These are phyloP conservation scores for Fraxinus paxiana DNA, from an alignment of 305 asterid species.

Conservation along the genomic window DNA sequence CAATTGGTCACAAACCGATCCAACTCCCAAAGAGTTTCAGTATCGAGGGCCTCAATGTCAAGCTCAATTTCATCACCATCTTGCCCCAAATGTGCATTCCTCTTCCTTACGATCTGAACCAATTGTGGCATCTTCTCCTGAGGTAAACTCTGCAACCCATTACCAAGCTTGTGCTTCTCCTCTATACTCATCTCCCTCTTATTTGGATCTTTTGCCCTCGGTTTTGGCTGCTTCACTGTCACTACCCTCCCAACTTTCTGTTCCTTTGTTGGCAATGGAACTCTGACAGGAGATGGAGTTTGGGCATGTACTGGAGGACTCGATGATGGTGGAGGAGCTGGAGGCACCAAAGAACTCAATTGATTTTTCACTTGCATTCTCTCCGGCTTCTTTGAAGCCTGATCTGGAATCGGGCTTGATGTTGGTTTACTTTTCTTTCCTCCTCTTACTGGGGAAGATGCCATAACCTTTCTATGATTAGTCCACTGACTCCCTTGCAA, in stretches of 20 bases:
- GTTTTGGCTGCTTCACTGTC: conserved; percentile 69
- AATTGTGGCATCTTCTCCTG: conserved; percentile 96
- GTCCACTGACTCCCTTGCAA: conserved; percentile 79
- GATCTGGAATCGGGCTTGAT: conserved; percentile 37
- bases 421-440: conserved; percentile 42
- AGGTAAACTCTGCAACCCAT: conserved; percentile 83
- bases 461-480: conserved; percentile 29
- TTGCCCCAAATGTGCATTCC: conserved; percentile 80
- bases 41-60: conserved; percentile 90
- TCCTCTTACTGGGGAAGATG: conserved; percentile 40
- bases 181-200: conserved; percentile 93
- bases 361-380: conserved; percentile 53
- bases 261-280: conserved; percentile 38
- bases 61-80: conserved; percentile 99
- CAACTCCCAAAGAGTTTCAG: conserved; percentile 94
- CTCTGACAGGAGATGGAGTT: conserved; percentile 52
- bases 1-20: conserved; percentile 94
- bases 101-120: conserved; percentile 75
- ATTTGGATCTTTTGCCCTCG: conserved; percentile 78
- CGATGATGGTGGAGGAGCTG: conserved; percentile 34
- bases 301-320: conserved; percentile 25
- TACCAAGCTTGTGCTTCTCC: conserved; percentile 91
- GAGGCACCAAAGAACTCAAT: conserved; percentile 68
- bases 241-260: conserved; percentile 33
- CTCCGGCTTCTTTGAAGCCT: conserved; percentile 45